phyloP scores from a whole-genome alignment of 768 basidiomycete genomes.

The Psilocybe cyanescens region DNA sequence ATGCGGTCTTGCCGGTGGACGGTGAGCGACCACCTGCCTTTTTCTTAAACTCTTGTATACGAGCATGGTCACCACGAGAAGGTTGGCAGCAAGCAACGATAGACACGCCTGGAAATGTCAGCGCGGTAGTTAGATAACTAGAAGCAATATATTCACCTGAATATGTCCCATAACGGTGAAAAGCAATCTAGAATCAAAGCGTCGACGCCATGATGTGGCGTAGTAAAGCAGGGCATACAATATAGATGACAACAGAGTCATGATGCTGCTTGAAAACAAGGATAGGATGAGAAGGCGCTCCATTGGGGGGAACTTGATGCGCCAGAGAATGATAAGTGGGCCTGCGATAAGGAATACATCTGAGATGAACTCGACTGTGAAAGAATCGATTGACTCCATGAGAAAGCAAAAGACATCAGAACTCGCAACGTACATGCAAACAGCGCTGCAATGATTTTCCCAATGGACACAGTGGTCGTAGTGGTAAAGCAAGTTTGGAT shows the following conservation, averaged over 20 bases:
- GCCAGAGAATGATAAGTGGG: conserved; percentile 30
- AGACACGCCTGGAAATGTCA: background rate
- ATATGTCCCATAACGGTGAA: conserved; percentile 6
- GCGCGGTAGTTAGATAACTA: background rate
- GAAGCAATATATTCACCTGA: conserved; percentile 1
- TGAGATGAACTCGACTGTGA: conserved; percentile 26
- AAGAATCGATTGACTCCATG: background rate
- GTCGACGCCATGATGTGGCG: background rate
- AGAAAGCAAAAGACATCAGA: background rate
- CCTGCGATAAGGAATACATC: conserved; percentile 27
- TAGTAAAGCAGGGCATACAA: conserved; percentile 5
- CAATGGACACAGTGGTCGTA: background rate
- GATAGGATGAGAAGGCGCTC: conserved; percentile 26
- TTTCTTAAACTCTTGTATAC: conserved; percentile 1
- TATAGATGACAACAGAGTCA: conserved; percentile 21
- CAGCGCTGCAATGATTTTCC: background rate
- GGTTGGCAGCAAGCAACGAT: conserved; percentile 5
- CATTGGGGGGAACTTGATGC: conserved; percentile 20
- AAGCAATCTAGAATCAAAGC: conserved; percentile 2
- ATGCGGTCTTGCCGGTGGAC: background rate
- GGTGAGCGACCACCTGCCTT: background rate
- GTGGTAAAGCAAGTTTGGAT: conserved; percentile 2
- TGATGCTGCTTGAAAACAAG: conserved; percentile 28
- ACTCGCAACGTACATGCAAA: background rate
- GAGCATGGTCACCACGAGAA: conserved; percentile 9